Base-by-base conservation (phyloP, 2,329 filamentous ascomycete genomes). In the Fusarium aywerte region DNA sequence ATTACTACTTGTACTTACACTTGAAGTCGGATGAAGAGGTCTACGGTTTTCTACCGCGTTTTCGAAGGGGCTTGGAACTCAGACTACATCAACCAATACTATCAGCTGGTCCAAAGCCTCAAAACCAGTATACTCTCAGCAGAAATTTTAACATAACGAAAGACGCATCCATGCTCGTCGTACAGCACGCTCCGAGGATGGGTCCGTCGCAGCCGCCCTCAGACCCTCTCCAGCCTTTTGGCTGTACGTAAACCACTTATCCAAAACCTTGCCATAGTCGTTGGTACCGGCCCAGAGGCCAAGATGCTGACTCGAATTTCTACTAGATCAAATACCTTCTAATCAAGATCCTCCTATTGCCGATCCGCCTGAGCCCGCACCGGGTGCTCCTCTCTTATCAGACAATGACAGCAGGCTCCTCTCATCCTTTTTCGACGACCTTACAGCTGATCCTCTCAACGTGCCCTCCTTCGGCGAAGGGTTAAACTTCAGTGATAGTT, bases 351-450 rank as follows among this genome's bases (percentile, higher is more conserved):
- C 82, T 23, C 80, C 82, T 23, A 80, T 82, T 54, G 79, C 81
- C 56, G 81, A 85, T 67, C 84, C 88, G 52, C 88, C 89, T 40
- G 86, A 87, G 49, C 87, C 87, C 45, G 86, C 89, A 11, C 85
- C 85, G 4, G 89, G 89, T n/a, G 84, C 84, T 35, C 86, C 89
- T 18, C 81, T 92, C 38, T 83, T 92, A 63, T 85, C 87, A 68
- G 87, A 89, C 70, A 85, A 82, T 60, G 87, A 89, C 73, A 85
- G 81, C 51, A 87, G 83, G 69, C 79, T 85, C 59, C 80, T 92
- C 18, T 83, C 84, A 61, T 80, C 75, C 65, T 89, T 89, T 72
- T 87, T 89, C 73, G 81, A 85, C 54, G 81, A 82, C 54, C 80
- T 89, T 57, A 81, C 79, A 49, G 80, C 84, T 7, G 80, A 85